Evolutionary conservation across 805 yeast species (phyloP).

Genomic region (Kodamaea restingae): DNA sequence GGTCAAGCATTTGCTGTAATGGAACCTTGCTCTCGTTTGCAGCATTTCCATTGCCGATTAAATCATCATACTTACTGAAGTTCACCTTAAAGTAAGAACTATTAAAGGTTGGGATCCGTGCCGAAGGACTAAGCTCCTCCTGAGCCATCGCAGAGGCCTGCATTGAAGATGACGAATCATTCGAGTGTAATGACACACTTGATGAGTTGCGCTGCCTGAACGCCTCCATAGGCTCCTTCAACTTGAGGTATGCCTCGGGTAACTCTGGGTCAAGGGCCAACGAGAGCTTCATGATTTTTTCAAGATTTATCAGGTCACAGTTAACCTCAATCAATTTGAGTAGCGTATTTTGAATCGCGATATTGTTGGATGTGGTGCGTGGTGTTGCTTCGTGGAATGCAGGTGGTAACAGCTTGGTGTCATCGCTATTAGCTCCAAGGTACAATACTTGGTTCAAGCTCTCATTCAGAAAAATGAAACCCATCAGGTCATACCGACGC

Average conservation of each 20-base stretch:
- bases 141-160: background rate
- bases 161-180: slow-evolving; percentile 19
- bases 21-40: slow-evolving; percentile 8
- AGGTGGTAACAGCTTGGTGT: slow-evolving; percentile 18
- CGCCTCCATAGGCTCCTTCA: slow-evolving; percentile 7
- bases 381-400: slow-evolving; percentile 10
- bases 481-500: slow-evolving; percentile 37
- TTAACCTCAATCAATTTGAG: slow-evolving; percentile 43
- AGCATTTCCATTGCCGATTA: slow-evolving; percentile 9
- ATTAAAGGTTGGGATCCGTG: slow-evolving; percentile 33
- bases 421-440: slow-evolving; percentile 36
- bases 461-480: slow-evolving; percentile 42
- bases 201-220: slow-evolving; percentile 15
- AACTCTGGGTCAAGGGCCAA: slow-evolving; percentile 59
- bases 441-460: slow-evolving; percentile 41
- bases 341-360: slow-evolving; percentile 35
- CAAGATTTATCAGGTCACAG: slow-evolving; percentile 45
- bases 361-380: slow-evolving; percentile 3
- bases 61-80: slow-evolving; percentile 33
- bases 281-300: slow-evolving; percentile 60
- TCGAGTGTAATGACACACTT: slow-evolving; percentile 22
- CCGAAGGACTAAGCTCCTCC: slow-evolving; percentile 16
- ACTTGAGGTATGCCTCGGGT: slow-evolving; percentile 33
- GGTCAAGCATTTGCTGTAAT: slow-evolving; percentile 14
- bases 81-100: slow-evolving; percentile 32